Conservation (phyloP, 2,329 filamentous ascomycete species). For the Botrytis hyacinthi region DNA sequence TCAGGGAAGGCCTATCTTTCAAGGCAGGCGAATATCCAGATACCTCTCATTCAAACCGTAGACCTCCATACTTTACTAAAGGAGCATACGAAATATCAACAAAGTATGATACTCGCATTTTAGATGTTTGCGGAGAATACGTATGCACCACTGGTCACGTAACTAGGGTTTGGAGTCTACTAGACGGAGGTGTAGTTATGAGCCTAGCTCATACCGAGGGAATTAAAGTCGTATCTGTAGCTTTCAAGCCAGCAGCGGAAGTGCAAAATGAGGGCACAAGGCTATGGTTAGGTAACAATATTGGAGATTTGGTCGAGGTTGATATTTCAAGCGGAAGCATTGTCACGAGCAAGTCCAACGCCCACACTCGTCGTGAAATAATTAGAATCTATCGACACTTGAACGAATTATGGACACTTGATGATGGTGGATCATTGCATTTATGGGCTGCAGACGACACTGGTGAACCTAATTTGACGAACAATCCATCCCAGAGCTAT, state of each 20-base stretch:
- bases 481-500: constrained; percentile 69
- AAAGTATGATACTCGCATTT: constrained; percentile 80
- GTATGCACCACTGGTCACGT: constrained; percentile 84
- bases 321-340: constrained; percentile 75
- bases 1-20: constrained; percentile 26
- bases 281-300: constrained; percentile 87
- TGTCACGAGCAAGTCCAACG: constrained; percentile 63
- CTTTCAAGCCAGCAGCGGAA: constrained; percentile 79
- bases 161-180: constrained; percentile 83
- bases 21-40: constrained; percentile 68
- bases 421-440: constrained; percentile 81
- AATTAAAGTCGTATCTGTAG: constrained; percentile 74
- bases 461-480: constrained; percentile 71
- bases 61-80: constrained; percentile 71
- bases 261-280: constrained; percentile 77
- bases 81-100: constrained; percentile 75
- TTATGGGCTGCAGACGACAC: constrained; percentile 78
- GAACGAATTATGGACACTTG: constrained; percentile 90
- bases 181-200: constrained; percentile 77
- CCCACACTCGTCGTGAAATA: constrained; percentile 77
- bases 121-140: constrained; percentile 85
- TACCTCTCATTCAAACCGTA: constrained; percentile 76
- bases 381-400: constrained; percentile 82
- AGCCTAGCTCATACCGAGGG: constrained; percentile 82
- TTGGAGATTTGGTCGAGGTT: constrained; percentile 85